phyloP scores from a whole-genome alignment of 306 rosid species.

The Quercus dentata region DNA sequence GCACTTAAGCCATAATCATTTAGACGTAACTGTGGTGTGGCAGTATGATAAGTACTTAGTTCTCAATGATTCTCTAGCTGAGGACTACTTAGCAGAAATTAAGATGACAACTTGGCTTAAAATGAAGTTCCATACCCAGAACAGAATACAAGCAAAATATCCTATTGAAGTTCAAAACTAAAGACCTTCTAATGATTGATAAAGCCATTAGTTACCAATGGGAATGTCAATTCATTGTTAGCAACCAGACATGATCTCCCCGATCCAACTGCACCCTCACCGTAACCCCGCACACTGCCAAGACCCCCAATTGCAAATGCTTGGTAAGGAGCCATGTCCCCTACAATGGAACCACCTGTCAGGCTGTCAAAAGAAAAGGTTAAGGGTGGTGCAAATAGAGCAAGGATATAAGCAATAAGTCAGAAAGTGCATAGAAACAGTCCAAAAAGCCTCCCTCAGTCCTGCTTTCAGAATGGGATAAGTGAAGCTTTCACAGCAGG shows the following conservation, averaged over 20 bases:
- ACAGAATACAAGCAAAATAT: neutral
- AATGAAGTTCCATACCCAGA: neutral
- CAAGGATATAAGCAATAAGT: neutral
- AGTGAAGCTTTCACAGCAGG: neutral
- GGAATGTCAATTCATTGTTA: conserved; percentile 68
- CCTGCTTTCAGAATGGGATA: conserved; percentile 1
- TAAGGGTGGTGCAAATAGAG: neutral
- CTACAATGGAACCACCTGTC: conserved; percentile 85
- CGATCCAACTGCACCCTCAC: conserved; percentile 87
- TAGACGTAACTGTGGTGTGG: neutral
- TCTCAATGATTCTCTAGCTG: neutral
- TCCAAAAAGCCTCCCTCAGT: neutral
- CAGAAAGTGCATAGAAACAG: neutral
- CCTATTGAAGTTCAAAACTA: conserved; percentile 11
- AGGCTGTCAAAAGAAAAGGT: conserved; percentile 44
- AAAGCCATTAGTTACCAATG: conserved; percentile 53
- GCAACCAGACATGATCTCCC: conserved; percentile 83
- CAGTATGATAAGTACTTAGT: neutral
- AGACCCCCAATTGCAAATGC: conserved; percentile 85
- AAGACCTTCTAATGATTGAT: conserved; percentile 1
- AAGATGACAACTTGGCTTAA: neutral
- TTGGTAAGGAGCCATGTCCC: conserved; percentile 97
- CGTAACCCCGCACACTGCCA: conserved; percentile 80
- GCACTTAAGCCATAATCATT: neutral
- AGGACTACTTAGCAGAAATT: neutral